Percentiles rank a stretch among this genome's conserved stretches.
Conservation (phyloP, 2,329 filamentous ascomycete species). For the Davidsoniella eucalypti region DNA sequence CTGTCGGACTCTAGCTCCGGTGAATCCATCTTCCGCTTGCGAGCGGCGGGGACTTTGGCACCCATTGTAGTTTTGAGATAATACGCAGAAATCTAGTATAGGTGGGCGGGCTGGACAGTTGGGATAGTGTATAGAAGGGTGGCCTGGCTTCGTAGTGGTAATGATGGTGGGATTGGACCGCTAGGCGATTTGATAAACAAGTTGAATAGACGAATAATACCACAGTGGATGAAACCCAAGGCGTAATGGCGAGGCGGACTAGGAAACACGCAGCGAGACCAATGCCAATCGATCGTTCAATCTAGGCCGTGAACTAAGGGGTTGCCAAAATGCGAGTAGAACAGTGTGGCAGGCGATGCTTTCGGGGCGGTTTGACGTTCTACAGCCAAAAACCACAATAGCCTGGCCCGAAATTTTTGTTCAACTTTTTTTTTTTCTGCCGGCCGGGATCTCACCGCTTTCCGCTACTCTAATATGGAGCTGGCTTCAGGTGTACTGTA, state of each 20-base stretch:
- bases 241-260: too few species aligned
- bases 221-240: too few species aligned
- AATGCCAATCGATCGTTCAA: too few species aligned
- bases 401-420: slow-evolving; percentile 8
- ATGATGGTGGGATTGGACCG: neutral
- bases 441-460: slow-evolving; percentile 4
- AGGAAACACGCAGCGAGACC: too few species aligned
- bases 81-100: neutral
- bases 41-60: slow-evolving; percentile 16
- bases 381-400: neutral
- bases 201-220: neutral
- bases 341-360: neutral
- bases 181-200: neutral
- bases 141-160: neutral
- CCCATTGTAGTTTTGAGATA: slow-evolving; percentile 2
- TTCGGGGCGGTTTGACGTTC: neutral
- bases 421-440: slow-evolving; percentile 13
- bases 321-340: too few species aligned
- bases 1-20: slow-evolving; percentile 42
- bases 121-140: neutral
- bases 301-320: too few species aligned
- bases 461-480: neutral
- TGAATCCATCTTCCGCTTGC: slow-evolving; percentile 50
- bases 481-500: neutral
- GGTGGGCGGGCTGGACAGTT: neutral